Evolutionary conservation across 495 filamentous ascomycete genomes (phyloP).

Genomic region (Penicillium macrosclerotiorum): DNA sequence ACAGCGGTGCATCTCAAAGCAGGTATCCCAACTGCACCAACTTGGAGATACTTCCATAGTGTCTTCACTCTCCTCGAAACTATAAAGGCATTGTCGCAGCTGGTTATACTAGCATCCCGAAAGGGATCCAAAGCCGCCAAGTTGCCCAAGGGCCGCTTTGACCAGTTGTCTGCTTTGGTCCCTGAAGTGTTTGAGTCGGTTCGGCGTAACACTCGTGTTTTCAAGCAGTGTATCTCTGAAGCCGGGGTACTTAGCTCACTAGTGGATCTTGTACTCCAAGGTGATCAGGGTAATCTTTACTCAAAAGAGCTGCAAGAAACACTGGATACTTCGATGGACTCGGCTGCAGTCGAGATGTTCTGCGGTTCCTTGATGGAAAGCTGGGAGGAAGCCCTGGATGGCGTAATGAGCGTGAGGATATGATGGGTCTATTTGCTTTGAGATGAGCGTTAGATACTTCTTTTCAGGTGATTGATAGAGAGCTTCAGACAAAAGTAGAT

Average conservation of each 20-base stretch:
- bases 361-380: conserved; percentile 46
- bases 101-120: conserved; percentile 28
- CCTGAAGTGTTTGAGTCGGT: conserved; percentile 33
- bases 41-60: conserved; percentile 42
- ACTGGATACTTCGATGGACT: conserved; percentile 34
- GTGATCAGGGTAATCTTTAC: conserved; percentile 23
- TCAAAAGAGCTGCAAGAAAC: conserved; percentile 29
- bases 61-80: conserved; percentile 38
- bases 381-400: conserved; percentile 46
- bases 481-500: not conserved
- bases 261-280: conserved; percentile 34
- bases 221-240: conserved; percentile 37
- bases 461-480: not conserved
- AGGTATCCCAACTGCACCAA: conserved; percentile 31
- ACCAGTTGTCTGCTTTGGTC: conserved; percentile 23
- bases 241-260: conserved; percentile 37
- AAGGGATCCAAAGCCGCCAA: conserved; percentile 35
- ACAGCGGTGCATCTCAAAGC: conserved; percentile 25
- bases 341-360: conserved; percentile 39
- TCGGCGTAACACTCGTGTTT: conserved; percentile 31
- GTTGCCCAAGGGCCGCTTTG: conserved; percentile 34
- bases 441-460: too few species aligned
- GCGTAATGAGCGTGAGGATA: conserved; percentile 33
- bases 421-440: conserved; percentile 11
- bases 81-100: conserved; percentile 35